Conservation (phyloP, 176 grass and related monocot species). For the Ensete ventricosum region DNA sequence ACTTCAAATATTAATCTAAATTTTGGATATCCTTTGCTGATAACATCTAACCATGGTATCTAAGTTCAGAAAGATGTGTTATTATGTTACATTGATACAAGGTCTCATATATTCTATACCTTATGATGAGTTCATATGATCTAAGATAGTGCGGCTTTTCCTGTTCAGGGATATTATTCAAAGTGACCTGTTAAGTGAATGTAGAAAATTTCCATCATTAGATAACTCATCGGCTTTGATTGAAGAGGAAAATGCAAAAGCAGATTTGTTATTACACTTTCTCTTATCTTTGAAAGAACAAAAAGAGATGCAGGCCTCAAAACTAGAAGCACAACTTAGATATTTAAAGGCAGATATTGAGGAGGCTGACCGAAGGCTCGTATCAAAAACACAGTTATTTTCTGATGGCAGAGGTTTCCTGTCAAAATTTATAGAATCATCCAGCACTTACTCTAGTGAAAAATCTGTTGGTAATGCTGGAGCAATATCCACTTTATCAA, state of each 20-base stretch:
- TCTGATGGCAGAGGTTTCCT: slow-evolving; percentile 17
- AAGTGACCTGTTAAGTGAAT: slow-evolving; percentile 65
- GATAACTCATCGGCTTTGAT: slow-evolving; percentile 40
- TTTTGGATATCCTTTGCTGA: neutral
- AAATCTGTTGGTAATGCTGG: slow-evolving; percentile 21
- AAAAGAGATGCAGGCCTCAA: slow-evolving; percentile 58
- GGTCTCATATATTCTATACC: neutral
- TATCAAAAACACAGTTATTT: slow-evolving; percentile 24
- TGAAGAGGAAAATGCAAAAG: slow-evolving; percentile 61
- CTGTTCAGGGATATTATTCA: slow-evolving; percentile 73
- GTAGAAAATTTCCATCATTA: slow-evolving; percentile 43
- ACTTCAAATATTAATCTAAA: neutral
- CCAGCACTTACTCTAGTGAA: slow-evolving; percentile 9
- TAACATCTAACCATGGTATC: neutral
- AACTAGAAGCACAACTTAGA: slow-evolving; percentile 48
- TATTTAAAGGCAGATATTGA: slow-evolving; percentile 58
- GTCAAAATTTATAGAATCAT: slow-evolving; percentile 22
- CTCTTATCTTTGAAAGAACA: slow-evolving; percentile 72
- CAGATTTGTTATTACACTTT: slow-evolving; percentile 55
- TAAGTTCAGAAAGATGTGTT: neutral
- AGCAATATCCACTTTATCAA: slow-evolving; percentile 33
- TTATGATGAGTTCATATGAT: neutral
- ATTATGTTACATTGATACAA: neutral
- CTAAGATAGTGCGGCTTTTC: slow-evolving; percentile 19
- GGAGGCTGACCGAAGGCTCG: slow-evolving; percentile 58